phyloP scores from a whole-genome alignment of 352 stramenopile species.

The Pythium pectinolyticum region DNA sequence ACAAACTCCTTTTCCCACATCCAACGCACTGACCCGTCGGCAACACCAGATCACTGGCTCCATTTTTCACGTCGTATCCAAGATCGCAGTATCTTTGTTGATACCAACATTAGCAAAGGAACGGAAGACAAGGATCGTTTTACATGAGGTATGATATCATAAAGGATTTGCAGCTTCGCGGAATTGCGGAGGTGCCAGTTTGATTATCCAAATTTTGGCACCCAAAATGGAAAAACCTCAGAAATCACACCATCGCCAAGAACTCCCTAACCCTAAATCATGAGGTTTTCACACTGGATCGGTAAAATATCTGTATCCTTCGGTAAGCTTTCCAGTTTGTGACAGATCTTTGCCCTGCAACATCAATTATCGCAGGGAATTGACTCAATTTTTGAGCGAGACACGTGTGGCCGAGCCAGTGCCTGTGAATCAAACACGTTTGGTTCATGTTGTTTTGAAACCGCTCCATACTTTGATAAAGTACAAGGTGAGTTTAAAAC shows the following conservation, averaged over 20 bases:
- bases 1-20: conserved; percentile 23
- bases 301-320: conserved; percentile 30
- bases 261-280: conserved; percentile 21
- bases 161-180: conserved; percentile 8
- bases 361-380: conserved; percentile 7
- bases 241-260: conserved; percentile 2
- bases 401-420: conserved; percentile 27
- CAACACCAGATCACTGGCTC: conserved; percentile 8
- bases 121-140: no score
- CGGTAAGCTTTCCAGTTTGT: conserved; percentile 21
- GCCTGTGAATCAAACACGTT: conserved; percentile 17
- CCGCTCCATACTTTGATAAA: no score
- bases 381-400: no score
- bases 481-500: no score
- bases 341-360: conserved; percentile 19
- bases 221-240: conserved; percentile 29
- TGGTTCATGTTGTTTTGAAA: neutral
- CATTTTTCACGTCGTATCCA: conserved; percentile 9
- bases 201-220: conserved; percentile 31
- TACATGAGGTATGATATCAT: conserved; percentile 5
- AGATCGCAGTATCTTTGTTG: conserved; percentile 17
- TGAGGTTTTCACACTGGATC: conserved; percentile 28
- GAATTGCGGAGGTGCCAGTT: conserved; percentile 28
- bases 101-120: no score
- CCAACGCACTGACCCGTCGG: conserved; percentile 10